Conservation (phyloP, 345 rosid species). For the Heritiera fomes region DNA sequence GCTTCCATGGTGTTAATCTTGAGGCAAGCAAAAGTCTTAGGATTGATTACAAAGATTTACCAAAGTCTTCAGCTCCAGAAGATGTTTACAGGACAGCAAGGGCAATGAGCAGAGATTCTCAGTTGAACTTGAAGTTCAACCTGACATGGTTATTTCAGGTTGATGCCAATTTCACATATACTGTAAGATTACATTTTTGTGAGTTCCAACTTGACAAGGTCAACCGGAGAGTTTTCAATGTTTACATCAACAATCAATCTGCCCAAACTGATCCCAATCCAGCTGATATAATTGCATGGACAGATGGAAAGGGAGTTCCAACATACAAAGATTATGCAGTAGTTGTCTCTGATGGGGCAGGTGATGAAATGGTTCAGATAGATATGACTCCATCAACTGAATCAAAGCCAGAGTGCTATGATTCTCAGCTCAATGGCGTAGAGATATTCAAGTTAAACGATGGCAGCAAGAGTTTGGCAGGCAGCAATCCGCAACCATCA, state of each 20-base stretch:
- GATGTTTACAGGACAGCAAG: conserved; percentile 68
- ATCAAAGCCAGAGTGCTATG: conserved; percentile 47
- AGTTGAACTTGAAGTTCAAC: conserved; percentile 50
- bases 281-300: conserved; percentile 66
- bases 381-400: conserved; percentile 52
- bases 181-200: conserved; percentile 73
- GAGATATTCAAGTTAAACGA: conserved; percentile 75
- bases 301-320: conserved; percentile 48
- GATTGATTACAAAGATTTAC: conserved; percentile 43
- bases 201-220: conserved; percentile 47
- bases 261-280: conserved; percentile 42
- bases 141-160: conserved; percentile 74
- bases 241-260: conserved; percentile 62
- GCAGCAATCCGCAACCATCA: conserved; percentile 66
- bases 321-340: conserved; percentile 59
- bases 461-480: conserved; percentile 50
- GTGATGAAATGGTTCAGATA: conserved; percentile 48
- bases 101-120: conserved; percentile 45
- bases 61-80: conserved; percentile 46
- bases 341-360: conserved; percentile 37
- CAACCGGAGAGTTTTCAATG: conserved; percentile 67
- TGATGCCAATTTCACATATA: conserved; percentile 67
- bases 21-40: conserved; percentile 22
- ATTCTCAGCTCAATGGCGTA: conserved; percentile 64
- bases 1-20: conserved; percentile 40